These are phyloP conservation scores for Sanghuangporus sanghuang DNA, from an alignment of 1,284 basidiomycete genomes.

Conservation along the genomic window DNA sequence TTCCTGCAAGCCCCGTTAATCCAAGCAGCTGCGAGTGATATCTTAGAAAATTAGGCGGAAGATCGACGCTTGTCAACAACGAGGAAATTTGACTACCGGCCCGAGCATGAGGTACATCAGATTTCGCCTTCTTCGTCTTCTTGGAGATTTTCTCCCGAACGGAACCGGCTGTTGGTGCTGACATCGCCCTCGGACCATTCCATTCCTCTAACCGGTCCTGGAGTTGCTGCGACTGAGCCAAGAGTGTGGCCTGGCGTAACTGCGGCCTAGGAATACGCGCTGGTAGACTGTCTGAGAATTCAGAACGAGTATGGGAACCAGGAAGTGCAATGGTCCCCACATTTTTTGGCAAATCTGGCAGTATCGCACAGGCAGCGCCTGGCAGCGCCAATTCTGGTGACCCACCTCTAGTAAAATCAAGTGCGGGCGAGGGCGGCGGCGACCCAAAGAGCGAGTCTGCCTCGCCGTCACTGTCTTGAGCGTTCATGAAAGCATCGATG, in stretches of 20 bases:
- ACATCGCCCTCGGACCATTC: background rate
- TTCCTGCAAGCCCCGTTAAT: constrained; percentile 60
- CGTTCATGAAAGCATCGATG: constrained; percentile 17
- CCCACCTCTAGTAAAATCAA: constrained; percentile 53
- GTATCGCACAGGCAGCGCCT: constrained; percentile 35
- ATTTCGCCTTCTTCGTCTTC: constrained; percentile 28
- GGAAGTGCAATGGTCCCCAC: constrained; percentile 94
- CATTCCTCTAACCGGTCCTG: background rate
- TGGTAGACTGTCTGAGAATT: constrained; percentile 72
- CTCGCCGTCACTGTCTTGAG: constrained; percentile 35
- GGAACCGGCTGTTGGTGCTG: background rate
- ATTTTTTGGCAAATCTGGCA: constrained; percentile 63
- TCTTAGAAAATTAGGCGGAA: constrained; percentile 65
- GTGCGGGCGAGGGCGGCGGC: constrained; percentile 57
- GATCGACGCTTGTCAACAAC: constrained; percentile 49
- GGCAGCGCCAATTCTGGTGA: constrained; percentile 59
- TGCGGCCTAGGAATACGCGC: constrained; percentile 49
- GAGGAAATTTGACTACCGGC: constrained; percentile 43
- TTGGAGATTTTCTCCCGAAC: constrained; percentile 17
- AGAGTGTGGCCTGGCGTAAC: constrained; percentile 22
- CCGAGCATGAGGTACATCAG: constrained; percentile 30
- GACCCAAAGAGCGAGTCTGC: constrained; percentile 76
- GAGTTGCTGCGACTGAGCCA: constrained; percentile 29
- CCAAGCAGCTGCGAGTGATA: constrained; percentile 67
- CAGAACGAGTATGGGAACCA: constrained; percentile 83